Conservation (phyloP, 306 rosid genomes). For the Carpinus fangiana region DNA sequence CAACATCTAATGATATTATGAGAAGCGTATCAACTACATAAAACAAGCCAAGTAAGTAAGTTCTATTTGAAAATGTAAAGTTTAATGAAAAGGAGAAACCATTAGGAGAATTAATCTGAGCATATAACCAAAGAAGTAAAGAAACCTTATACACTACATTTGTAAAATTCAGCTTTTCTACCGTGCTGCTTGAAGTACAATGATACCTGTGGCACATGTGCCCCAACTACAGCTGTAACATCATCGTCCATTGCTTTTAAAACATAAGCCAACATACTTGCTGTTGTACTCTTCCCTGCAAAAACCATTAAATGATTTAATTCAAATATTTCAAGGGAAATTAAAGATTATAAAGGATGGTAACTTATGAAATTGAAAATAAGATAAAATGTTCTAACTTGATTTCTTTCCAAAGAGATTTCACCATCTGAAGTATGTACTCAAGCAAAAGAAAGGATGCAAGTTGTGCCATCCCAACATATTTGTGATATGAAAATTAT, state of each 20-base stretch:
- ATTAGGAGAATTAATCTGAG: not conserved
- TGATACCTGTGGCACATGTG: conserved; percentile 37
- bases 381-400: not conserved
- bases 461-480: not conserved
- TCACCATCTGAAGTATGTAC: no score
- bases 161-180: not conserved
- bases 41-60: not conserved
- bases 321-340: not conserved
- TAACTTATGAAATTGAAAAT: not conserved
- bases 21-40: not conserved
- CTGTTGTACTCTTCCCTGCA: conserved; percentile 43
- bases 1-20: conserved; percentile 3
- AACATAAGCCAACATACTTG: conserved; percentile 42
- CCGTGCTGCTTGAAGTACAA: not conserved
- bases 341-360: not conserved
- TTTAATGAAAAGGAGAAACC: conserved; percentile 6
- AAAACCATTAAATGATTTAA: not conserved
- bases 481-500: not conserved
- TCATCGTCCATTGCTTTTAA: conserved; percentile 30
- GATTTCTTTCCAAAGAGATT: no score
- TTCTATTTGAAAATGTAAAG: not conserved
- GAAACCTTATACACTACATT: not conserved
- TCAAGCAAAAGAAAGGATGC: no score
- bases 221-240: conserved; percentile 36
- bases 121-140: not conserved